A percentile compares a stretch with the other conserved stretches of the same genome.
Conservation (phyloP, 495 filamentous ascomycete species). For the Podospora bellae-mahoneyi region DNA sequence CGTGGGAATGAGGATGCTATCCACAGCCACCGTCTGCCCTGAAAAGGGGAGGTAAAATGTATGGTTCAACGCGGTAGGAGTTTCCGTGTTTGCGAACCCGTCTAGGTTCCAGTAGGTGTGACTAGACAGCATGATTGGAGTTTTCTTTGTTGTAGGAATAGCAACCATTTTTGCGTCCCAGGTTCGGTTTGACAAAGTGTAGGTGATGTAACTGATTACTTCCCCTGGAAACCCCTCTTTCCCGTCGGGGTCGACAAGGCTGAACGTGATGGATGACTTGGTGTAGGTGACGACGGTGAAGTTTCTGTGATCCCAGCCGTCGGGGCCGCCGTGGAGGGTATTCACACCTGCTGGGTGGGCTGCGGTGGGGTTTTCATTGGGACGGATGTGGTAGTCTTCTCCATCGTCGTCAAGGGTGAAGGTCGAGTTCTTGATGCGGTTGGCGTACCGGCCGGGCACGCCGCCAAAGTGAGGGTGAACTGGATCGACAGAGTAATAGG, state of each 20-base stretch:
- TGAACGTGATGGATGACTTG: conserved; percentile 71
- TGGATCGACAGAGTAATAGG: conserved; percentile 61
- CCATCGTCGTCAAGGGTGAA: conserved; percentile 77
- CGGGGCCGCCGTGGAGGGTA: conserved; percentile 76
- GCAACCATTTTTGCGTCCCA: conserved; percentile 58
- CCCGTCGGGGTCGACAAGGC: conserved; percentile 65
- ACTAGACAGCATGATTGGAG: conserved; percentile 64
- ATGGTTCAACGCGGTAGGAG: conserved; percentile 64
- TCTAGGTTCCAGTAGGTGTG: conserved; percentile 87
- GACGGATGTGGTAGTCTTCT: conserved; percentile 55
- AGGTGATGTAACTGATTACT: conserved; percentile 73
- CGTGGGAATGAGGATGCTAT: conserved; percentile 74
- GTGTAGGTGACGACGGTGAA: conserved; percentile 71
- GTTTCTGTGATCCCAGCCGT: conserved; percentile 80
- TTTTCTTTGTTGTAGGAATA: conserved; percentile 54
- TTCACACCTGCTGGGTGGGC: conserved; percentile 51
- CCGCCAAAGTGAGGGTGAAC: conserved; percentile 73
- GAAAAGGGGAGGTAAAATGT: conserved; percentile 68
- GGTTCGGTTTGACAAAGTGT: conserved; percentile 49
- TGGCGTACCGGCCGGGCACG: conserved; percentile 78
- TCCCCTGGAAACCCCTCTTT: conserved; percentile 77
- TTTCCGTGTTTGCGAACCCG: conserved; percentile 64
- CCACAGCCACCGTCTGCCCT: conserved; percentile 64
- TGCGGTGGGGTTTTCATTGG: conserved; percentile 65
- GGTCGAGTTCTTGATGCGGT: conserved; percentile 81